Conservation (phyloP, 306 rosid species). For the Lathyrus tuberosus region DNA sequence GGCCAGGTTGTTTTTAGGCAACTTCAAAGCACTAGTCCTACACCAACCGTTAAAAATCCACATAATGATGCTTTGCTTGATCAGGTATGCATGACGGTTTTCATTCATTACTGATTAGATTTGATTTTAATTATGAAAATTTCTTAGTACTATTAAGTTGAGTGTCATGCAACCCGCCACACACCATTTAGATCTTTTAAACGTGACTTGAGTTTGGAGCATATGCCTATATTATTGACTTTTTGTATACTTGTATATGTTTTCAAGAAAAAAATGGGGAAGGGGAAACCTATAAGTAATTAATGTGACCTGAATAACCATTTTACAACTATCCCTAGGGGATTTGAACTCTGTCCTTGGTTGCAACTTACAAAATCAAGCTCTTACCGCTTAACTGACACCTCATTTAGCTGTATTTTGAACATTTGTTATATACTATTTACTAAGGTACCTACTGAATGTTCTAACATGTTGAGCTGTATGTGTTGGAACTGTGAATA, state of each 20-base stretch:
- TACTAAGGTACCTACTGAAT: background rate
- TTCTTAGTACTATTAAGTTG: background rate
- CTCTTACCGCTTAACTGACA: background rate
- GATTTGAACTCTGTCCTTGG: background rate
- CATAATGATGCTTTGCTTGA: conserved; percentile 68
- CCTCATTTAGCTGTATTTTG: background rate
- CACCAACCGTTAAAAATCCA: conserved; percentile 66
- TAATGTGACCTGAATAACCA: too few species aligned
- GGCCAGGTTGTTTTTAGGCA: conserved; percentile 66
- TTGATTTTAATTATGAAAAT: conserved; percentile 7
- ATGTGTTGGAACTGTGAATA: conserved; percentile 1
- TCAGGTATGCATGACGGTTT: conserved; percentile 64
- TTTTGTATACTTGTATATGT: background rate
- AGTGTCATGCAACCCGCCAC: conserved; percentile 1
- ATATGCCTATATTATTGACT: conserved; percentile 4
- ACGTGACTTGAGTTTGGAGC: conserved; percentile 8
- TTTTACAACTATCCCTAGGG: background rate
- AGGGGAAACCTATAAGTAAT: background rate
- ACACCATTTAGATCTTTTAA: background rate
- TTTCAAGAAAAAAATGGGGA: background rate
- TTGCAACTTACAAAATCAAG: background rate
- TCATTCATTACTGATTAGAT: background rate
- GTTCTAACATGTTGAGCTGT: background rate
- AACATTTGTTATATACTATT: conserved; percentile 2
- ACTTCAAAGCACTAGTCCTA: conserved; percentile 54